phyloP scores from a whole-genome alignment of 805 yeast species.

The Spathaspora gorwiae region DNA sequence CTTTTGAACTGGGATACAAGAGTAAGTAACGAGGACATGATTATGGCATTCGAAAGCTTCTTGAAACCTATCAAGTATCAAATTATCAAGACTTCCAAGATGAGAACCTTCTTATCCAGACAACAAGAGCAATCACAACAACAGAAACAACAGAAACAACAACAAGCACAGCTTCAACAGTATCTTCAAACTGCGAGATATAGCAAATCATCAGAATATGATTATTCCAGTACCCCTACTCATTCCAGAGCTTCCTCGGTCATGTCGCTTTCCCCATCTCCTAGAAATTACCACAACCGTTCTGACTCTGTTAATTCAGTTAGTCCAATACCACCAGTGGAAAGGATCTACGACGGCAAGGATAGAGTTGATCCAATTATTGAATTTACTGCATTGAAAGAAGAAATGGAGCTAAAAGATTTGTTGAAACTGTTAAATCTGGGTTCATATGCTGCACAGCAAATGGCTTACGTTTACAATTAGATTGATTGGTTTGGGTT shows the following conservation, averaged over 20 bases:
- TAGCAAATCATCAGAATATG: not conserved
- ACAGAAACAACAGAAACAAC: conserved; percentile 5
- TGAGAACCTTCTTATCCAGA: conserved; percentile 26
- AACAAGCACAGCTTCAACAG: conserved; percentile 2
- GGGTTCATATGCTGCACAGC: conserved; percentile 2
- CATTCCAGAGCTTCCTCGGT: conserved; percentile 15
- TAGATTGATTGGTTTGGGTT: not conserved
- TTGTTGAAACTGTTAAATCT: conserved; percentile 15
- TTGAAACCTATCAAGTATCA: conserved; percentile 48
- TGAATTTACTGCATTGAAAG: conserved; percentile 32
- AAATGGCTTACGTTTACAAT: conserved; percentile 3
- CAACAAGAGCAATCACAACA: conserved; percentile 12
- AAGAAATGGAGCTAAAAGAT: conserved; percentile 28
- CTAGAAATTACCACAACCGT: conserved; percentile 13
- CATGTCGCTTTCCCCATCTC: conserved; percentile 5
- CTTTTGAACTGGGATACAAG: conserved; percentile 68
- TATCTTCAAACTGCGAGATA: not conserved
- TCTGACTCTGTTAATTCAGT: conserved; percentile 15
- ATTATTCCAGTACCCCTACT: conserved; percentile 1
- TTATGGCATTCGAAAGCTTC: conserved; percentile 38
- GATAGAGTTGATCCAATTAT: conserved; percentile 28
- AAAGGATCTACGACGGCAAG: conserved; percentile 2
- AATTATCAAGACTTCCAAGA: conserved; percentile 18
- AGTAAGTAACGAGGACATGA: conserved; percentile 43
- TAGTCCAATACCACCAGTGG: conserved; percentile 9